A percentile compares a stretch with the other conserved stretches of the same genome.
phyloP scores from a whole-genome alignment of 2,329 filamentous ascomycete species.

The Fusarium heterosporum region DNA sequence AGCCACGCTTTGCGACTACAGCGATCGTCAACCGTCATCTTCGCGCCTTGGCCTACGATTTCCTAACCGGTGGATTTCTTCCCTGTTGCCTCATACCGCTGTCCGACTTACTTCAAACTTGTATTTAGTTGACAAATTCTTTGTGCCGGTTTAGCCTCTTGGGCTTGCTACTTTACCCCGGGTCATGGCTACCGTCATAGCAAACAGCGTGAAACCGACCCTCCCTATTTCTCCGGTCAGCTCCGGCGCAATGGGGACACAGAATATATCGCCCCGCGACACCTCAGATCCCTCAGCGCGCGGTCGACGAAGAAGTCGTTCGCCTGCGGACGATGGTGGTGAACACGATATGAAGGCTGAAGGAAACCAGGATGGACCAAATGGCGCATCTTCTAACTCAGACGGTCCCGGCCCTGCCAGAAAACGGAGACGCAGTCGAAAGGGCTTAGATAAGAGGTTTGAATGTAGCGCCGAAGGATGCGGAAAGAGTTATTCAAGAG shows the following conservation, averaged over 20 bases:
- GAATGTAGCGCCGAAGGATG: slow-evolving; percentile 88
- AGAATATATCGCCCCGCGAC: slow-evolving; percentile 53
- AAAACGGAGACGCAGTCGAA: slow-evolving; percentile 78
- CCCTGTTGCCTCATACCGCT: slow-evolving; percentile 3
- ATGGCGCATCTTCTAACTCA: slow-evolving; percentile 64
- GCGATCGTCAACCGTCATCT: slow-evolving; percentile 24
- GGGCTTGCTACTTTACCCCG: slow-evolving; percentile 18
- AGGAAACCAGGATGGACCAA: slow-evolving; percentile 47
- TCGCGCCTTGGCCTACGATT: slow-evolving; percentile 30
- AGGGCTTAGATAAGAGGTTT: slow-evolving; percentile 83
- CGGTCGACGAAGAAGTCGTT: slow-evolving; percentile 57
- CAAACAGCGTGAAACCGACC: slow-evolving; percentile 49
- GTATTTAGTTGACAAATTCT: not conserved
- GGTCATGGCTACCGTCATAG: slow-evolving; percentile 47
- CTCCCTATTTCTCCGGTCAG: slow-evolving; percentile 55
- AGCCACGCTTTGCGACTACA: slow-evolving; percentile 30
- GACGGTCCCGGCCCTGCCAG: slow-evolving; percentile 69
- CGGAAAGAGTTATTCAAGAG: slow-evolving; percentile 95
- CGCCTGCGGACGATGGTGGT: slow-evolving; percentile 57
- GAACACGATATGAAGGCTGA: slow-evolving; percentile 56
- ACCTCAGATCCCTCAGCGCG: slow-evolving; percentile 51
- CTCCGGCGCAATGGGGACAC: slow-evolving; percentile 57
- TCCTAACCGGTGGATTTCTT: slow-evolving; percentile 18
- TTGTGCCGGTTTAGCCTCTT: not conserved
- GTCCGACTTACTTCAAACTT: not conserved